Base-by-base conservation (phyloP, 306 rosid genomes). In the Malus fusca region DNA sequence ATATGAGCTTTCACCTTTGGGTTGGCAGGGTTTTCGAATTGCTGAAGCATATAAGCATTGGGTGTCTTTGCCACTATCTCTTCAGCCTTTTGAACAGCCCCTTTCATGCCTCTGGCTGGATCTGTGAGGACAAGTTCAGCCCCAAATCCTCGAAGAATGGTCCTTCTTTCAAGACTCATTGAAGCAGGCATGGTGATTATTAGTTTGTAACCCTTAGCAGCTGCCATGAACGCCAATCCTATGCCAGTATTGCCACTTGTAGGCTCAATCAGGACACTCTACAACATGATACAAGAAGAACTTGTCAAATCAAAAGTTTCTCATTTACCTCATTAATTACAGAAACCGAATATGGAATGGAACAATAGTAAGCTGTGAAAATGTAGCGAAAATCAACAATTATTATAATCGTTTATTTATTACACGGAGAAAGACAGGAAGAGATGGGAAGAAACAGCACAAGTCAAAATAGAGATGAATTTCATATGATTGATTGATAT, bases 161-260 rank as follows among this genome's bases (percentile, higher is more conserved):
- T 90, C 86, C 97, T 87, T 79, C 97, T 87, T 78, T 92, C 97
- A 18, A 88, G 94, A 84, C 96, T 90, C 97, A 92, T 92, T 31
- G 97, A 88, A 77, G 96, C 82, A 79, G 97, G 97, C 97, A 92
- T 88, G 77, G 92, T 87, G 73, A 92, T 92, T 79, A 90, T 79
- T 74, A 92, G 89, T 74, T 79, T 87, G 86, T 92, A 92, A 76
- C 96, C 96, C 88, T 90, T 92, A 48, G 97, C 97, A 56, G 97
- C 97, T 17, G 97, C 93, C 82, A 92, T 90, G 87, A 92, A 92
- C 23, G 96, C 97, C 88, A 92, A 83, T 6, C 96, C 97, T 69
- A 90, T 92, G 85, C 96, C 97, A 71, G 97, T 92, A 84, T 92
- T 92, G 48, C 97, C 96, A 11, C 97, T 92, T 26, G 97, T 92